Evolutionary conservation across 345 rosid species (phyloP), one percentile per base, ranked within the genome.

Genomic region (Combretum micranthum): DNA sequence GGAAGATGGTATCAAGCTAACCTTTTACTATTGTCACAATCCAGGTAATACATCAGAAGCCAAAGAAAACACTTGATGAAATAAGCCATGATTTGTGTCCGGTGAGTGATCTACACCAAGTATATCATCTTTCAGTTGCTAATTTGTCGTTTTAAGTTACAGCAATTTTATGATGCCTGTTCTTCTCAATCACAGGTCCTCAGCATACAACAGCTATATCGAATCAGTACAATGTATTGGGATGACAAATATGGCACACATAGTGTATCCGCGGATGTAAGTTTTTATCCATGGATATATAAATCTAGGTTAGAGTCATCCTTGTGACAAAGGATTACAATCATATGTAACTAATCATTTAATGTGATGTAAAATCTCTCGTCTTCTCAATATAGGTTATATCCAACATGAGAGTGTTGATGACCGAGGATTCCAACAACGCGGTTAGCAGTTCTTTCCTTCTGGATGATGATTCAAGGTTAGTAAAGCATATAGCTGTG

Each of bases 401-500:
- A 64, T 80, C 94, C 42, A 85, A 79, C 60, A 85, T 90, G 97
- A 79, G 96, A 62, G 91, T 87, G 63, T 55, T 90, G 57, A 92
- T 92, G 97, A 92, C 98, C 62, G 96, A 92, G 73, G 96, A 86
- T 86, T 88, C 96, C 0, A 86, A 85, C 76, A 86, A 85, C 64
- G 98, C 96, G 15, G 95, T 86, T 61, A 88, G 97, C 63, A 92
- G 76, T 67, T 92, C 98, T 15, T 92, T 92, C 81, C 80, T 92
- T 54, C 64, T 92, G 62, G 98, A 92, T 59, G 98, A 92, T 44
- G 98, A 92, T 73, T 92, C 97, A 20, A 92, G 98, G 98, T 90
- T 53, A 55, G 71, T 23, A 16, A 19, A 7, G 18, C 59, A 42
- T 4, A 8, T 16, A 17, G 32, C 32, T 25, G 4, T 25, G 6